Base-by-base conservation (phyloP, 495 filamentous ascomycete genomes). In the Antarctomyces pellizariae region DNA sequence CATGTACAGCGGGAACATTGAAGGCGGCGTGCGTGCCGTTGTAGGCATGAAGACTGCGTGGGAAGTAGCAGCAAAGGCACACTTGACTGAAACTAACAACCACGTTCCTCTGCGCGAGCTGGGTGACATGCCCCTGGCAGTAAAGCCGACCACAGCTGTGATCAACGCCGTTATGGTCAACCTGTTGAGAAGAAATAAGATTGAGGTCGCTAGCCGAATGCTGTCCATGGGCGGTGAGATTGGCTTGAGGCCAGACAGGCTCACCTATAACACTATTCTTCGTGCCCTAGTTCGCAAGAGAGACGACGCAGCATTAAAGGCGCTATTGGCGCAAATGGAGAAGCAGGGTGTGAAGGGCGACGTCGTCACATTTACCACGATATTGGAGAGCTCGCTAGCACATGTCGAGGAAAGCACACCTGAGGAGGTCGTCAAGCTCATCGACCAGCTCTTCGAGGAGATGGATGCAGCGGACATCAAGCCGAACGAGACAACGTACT, bases 211-310 rank as follows among this genome's bases (percentile, higher is more conserved):
- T 23, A 33, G 48, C 6, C 44, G 50, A 6, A 45, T 79, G 3
- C 47, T 82, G 5, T 28, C 33, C 7, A 76, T 69, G 64, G 71
- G 70, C 1, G 40, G 38, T 5, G 42, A 37, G 3, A 62, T 70
- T 22, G 53, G 50, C 15, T 59, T 83, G 24, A 28, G 50, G 18
- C 66, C 67, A 10, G 61, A 76, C 38, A 44, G 58, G 18, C 47
- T 49, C 29, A 78, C 75, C 7, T 82, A 65, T 50, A 83, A 82
- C 46, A 67, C 55, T 3, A 53, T 78, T 6, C 51, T 83, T 14
- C 49, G 54, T 4, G 45, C 57, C 2, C 39, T 64, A 22, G 49
- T 79, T 31, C 54, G 56, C 10, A 32, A 44, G 19, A 52, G 48
- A 12, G 34, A 52, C 10, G 37, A 37, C 15, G 31, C 38, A 14